A percentile compares a stretch with the other conserved stretches of the same genome.
These are phyloP conservation scores for Rhizopus arrhizus DNA, from an alignment of 371 early-diverging fungal genomes.

Conservation along the genomic window DNA sequence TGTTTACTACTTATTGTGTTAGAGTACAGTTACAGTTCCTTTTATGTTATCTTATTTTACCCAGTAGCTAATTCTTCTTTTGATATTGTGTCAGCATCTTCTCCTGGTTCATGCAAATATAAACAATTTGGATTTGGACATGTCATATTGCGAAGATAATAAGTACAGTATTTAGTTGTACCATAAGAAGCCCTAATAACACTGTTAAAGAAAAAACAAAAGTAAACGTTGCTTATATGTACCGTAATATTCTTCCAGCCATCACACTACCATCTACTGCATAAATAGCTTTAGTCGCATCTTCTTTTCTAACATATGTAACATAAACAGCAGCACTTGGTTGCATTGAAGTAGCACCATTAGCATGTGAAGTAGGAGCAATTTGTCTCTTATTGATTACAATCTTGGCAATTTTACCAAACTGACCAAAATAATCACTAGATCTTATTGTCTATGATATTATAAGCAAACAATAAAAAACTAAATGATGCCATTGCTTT, in stretches of 20 bases:
- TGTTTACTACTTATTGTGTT: slow-evolving; percentile 46
- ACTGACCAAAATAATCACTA: slow-evolving; percentile 95
- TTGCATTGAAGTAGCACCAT: slow-evolving; percentile 47
- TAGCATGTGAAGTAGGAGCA: slow-evolving; percentile 55
- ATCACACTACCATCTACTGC: slow-evolving; percentile 90
- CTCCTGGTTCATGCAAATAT: slow-evolving; percentile 94
- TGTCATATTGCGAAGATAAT: slow-evolving; percentile 84
- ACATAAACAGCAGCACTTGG: slow-evolving; percentile 85
- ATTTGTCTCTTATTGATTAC: slow-evolving; percentile 78
- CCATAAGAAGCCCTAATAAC: slow-evolving; percentile 75
- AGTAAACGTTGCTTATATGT: background rate
- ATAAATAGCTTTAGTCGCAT: slow-evolving; percentile 87
- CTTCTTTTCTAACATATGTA: slow-evolving; percentile 85
- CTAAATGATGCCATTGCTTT: background rate
- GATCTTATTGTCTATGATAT: slow-evolving; percentile 57
- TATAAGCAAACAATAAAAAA: slow-evolving; percentile 2
- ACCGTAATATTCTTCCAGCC: slow-evolving; percentile 84
- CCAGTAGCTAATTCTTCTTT: slow-evolving; percentile 67
- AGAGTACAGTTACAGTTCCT: background rate
- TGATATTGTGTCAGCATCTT: slow-evolving; percentile 79
- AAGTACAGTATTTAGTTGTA: slow-evolving; percentile 97
- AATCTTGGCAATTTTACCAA: slow-evolving; percentile 90
- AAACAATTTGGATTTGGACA: slow-evolving; percentile 94
- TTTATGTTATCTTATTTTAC: slow-evolving; percentile 33
- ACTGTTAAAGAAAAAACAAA: too few relatives aligned